Conservation (phyloP, 2,329 filamentous ascomycete genomes). For the Calcarisporium arbuscula region DNA sequence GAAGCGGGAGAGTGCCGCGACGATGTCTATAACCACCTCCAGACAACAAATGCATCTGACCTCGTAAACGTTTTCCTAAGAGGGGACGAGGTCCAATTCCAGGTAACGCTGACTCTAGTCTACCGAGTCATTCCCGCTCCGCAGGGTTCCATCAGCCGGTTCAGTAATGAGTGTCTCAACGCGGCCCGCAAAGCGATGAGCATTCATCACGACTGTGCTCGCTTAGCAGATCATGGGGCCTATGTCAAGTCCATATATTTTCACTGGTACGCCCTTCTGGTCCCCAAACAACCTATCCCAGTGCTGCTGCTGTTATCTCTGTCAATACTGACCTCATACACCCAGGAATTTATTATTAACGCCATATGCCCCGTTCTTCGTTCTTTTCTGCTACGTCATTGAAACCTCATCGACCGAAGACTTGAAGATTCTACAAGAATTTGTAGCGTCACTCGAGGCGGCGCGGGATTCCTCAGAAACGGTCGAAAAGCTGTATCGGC, state of each 20-base stretch:
- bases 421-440: constrained; percentile 47
- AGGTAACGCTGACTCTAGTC: constrained; percentile 43
- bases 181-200: constrained; percentile 42
- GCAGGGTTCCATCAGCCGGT: constrained; percentile 34
- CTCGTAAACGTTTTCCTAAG: constrained; percentile 38
- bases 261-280: constrained; percentile 35
- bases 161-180: constrained; percentile 43
- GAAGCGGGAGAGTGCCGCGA: constrained; percentile 28
- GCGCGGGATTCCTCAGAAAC: constrained; percentile 49
- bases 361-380: constrained; percentile 54
- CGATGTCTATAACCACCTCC: constrained; percentile 28
- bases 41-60: constrained; percentile 30
- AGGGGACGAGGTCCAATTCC: constrained; percentile 41
- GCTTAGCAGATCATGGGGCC: constrained; percentile 31
- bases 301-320: too few relatives aligned
- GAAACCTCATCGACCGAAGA: constrained; percentile 48
- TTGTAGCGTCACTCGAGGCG: constrained; percentile 48
- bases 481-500: constrained; percentile 53
- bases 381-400: constrained; percentile 52
- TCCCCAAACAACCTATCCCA: too few relatives aligned
- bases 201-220: constrained; percentile 39
- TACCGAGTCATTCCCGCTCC: constrained; percentile 46
- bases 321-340: too few relatives aligned
- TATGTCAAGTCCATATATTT: constrained; percentile 41
- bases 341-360: constrained; percentile 47